A percentile compares a stretch with the other conserved stretches of the same genome.
These are phyloP conservation scores for Rhodotorula sphaerocarpa DNA, from an alignment of 768 basidiomycete species.

Conservation along the genomic window DNA sequence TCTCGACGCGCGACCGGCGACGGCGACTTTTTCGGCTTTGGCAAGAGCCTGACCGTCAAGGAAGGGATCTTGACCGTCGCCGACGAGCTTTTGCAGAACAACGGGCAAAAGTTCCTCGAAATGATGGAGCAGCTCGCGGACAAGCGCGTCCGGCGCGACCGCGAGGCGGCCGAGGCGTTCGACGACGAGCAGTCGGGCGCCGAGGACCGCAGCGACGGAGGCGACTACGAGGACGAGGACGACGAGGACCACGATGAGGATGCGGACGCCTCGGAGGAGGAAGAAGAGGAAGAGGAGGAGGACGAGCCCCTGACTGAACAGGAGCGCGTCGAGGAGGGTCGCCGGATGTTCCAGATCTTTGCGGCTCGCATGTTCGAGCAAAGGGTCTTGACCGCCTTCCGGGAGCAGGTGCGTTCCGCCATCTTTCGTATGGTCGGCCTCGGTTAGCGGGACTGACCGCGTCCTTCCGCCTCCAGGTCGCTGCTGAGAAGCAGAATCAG, in stretches of 20 bases:
- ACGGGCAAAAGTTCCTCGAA: constrained; percentile 96
- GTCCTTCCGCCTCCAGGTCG: constrained; percentile 53
- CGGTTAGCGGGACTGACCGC: neutral
- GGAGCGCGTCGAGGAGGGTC: constrained; percentile 98
- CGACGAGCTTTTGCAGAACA: constrained; percentile 95
- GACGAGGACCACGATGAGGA: constrained; percentile 62
- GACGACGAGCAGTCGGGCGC: constrained; percentile 61
- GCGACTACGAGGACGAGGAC: constrained; percentile 48
- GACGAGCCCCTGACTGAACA: constrained; percentile 75
- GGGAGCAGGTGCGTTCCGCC: constrained; percentile 53
- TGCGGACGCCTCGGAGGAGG: constrained; percentile 53
- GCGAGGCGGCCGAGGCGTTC: constrained; percentile 50
- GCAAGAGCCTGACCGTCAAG: constrained; percentile 69
- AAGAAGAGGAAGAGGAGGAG: constrained; percentile 45
- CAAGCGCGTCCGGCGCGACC: constrained; percentile 82
- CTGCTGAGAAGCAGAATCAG: constrained; percentile 88
- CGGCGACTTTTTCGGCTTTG: constrained; percentile 50
- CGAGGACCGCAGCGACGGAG: constrained; percentile 50
- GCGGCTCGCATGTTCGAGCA: constrained; percentile 99
- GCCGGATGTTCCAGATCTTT: constrained; percentile 99
- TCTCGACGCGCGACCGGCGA: constrained; percentile 23
- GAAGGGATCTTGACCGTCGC: constrained; percentile 97
- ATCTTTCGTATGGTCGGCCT: too few species aligned
- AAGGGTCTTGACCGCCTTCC: constrained; percentile 88
- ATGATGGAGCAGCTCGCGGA: constrained; percentile 99